Evolutionary conservation across 2,329 filamentous ascomycete species (phyloP), one percentile per base, ranked within the genome.

Genomic region (Exophiala bonariae): DNA sequence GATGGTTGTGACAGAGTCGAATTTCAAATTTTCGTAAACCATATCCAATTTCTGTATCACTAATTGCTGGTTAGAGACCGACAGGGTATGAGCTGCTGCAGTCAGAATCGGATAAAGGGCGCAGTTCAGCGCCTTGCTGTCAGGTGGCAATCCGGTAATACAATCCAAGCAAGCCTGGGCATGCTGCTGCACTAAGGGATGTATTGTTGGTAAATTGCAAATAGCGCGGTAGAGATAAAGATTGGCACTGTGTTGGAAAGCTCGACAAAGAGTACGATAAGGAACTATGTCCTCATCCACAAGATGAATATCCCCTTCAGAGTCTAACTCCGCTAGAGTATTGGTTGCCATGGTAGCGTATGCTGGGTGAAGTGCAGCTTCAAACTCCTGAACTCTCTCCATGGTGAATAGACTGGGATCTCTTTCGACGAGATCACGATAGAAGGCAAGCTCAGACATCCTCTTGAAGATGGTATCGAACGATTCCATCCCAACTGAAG

Each of bases 181-280:
- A 40, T 40, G 37, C 10, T 40, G 37, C 26, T 40, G 37, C 3
- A 40, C 37, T 3, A 40, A n/a, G 13, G 22, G 26, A 16, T 40
- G 37, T 13, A 22, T 22, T 9, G 37, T 14, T 3, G 37, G 37
- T 23, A 40, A 26, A 16, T 14, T 20, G 37, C 37, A 40, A 3
- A 40, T 23, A 6, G 37, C 37, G 18, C 37, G 37, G 16, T 40
- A 40, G 37, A 40, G 37, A 14, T 40, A 40, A 5, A 40, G 37
- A 16, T 40, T 40, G 3, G 37, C 37, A 9, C 18, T 22, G n/a
- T 40, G 37, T 16, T 40, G 37, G n/a, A 40, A 40, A n/a, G 37
- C 37, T n/a, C 37, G 37, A 14, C 22, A 26, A 4, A 40, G 20
- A 9, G 37, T 20, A 10, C 19, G 16, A 26, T n/a, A 40, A 3